Evolutionary conservation across 345 rosid species (phyloP).

Genomic region (Corchorus capsularis): DNA sequence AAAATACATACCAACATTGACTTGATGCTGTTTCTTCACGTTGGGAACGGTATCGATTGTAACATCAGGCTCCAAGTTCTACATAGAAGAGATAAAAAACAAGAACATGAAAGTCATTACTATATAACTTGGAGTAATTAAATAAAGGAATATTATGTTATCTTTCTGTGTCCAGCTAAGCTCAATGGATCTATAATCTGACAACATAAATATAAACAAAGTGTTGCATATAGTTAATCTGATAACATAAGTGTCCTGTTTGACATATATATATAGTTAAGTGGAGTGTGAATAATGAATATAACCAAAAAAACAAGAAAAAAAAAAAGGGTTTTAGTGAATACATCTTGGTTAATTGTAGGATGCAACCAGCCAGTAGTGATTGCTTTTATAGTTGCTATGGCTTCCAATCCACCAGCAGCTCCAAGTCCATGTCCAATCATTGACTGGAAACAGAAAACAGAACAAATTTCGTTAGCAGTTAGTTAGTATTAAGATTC

Average conservation of each 20-base stretch:
- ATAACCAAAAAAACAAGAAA: background rate
- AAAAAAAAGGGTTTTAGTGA: background rate
- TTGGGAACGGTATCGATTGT: constrained; percentile 67
- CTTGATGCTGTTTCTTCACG: constrained; percentile 59
- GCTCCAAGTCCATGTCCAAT: constrained; percentile 77
- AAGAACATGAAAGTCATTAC: background rate
- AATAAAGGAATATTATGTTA: background rate
- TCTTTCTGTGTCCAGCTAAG: background rate
- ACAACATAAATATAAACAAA: background rate
- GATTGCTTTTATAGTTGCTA: constrained; percentile 70
- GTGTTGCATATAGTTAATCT: background rate
- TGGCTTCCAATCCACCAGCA: constrained; percentile 71
- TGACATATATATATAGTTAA: background rate
- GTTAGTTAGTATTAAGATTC: background rate
- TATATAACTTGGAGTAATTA: background rate
- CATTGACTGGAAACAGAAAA: constrained; percentile 45
- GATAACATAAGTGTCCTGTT: background rate
- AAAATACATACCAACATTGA: constrained; percentile 49
- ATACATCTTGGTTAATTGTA: constrained; percentile 71
- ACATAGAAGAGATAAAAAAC: constrained; percentile 9
- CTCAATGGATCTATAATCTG: no score
- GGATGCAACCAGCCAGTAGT: constrained; percentile 73
- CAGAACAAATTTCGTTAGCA: background rate
- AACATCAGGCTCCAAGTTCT: constrained; percentile 57
- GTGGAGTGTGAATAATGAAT: background rate